phyloP scores from a whole-genome alignment of 768 basidiomycete species.

The Lyophyllum decastes region DNA sequence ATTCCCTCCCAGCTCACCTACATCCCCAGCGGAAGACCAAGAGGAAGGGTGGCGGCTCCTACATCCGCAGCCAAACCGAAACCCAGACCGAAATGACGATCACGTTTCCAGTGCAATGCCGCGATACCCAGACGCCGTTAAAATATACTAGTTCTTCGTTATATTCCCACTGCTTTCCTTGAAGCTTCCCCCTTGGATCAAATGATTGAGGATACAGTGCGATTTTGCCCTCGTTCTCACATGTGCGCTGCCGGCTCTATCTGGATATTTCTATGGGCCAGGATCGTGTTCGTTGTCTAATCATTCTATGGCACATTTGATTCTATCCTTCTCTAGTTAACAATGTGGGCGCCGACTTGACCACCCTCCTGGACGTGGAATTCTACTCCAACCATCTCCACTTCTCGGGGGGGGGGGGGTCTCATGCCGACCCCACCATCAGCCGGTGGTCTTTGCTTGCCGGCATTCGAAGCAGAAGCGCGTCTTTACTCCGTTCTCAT shows the following conservation, averaged over 20 bases:
- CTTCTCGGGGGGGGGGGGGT: too few species aligned
- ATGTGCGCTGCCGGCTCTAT: too few species aligned
- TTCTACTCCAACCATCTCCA: too few species aligned
- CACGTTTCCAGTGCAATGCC: background rate
- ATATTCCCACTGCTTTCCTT: background rate
- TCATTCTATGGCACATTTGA: too few species aligned
- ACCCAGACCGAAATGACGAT: constrained; percentile 1
- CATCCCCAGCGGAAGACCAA: constrained; percentile 5
- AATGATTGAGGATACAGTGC: background rate
- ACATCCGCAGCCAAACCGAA: constrained; percentile 5
- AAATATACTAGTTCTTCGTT: background rate
- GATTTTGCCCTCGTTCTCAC: background rate
- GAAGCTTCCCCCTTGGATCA: background rate
- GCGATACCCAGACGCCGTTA: background rate
- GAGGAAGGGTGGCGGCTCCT: constrained; percentile 3
- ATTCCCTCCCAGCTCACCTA: background rate
- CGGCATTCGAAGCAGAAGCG: background rate
- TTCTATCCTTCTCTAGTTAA: too few species aligned
- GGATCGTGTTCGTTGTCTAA: too few species aligned
- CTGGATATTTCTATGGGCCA: too few species aligned
- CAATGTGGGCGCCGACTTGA: too few species aligned
- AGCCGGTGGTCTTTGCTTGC: background rate
- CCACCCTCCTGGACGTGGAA: too few species aligned
- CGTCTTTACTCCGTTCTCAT: background rate
- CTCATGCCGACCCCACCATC: background rate